Evolutionary conservation across 116 monocot genomes (phyloP), one percentile per base, ranked within the genome.

Genomic region (Posidonia oceanica): DNA sequence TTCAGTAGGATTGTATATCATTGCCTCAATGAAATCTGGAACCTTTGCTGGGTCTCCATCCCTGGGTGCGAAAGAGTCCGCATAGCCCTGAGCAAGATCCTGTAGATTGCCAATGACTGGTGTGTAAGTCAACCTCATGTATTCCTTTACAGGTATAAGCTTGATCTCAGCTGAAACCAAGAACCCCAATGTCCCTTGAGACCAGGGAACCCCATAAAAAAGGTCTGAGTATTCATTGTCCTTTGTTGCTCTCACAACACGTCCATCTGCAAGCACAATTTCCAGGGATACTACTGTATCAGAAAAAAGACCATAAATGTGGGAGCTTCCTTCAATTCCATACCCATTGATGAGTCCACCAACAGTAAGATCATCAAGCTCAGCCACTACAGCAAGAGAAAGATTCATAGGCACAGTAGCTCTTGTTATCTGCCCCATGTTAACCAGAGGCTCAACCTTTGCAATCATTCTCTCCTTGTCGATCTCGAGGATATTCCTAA

Each of bases 311-410:
- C 89, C 89, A 68, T 86, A 86, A 15, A 83, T 71, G 51, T 83
- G 81, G 10, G 86, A 86, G 74, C 83, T 90, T 48, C 81, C 86
- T 72, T 86, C 89, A 66, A 90, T 83, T n/a, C 86, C 89, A 67
- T 83, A 90, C 10, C 89, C 89, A 74, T 86, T 90, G 72, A 90
- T 86, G 20, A 90, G 83, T 7, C 89, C 89, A 37, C 89, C 89
- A 65, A 86, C 89, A 6, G 86, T 90, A 54, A 90, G 83, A 80
- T 90, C 89, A 55, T 86, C 89, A 38, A 90, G 75, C 67, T 90
- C 89, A 7, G 89, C 81, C 57, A 90, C 83, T 16, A 86, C 81
- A 39, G 86, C 86, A 60, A 90, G 77, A n/a, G 83, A 22, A 39
- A 85, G 79, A 71, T 83, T 83, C 85, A 83, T 83, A 18, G 89